These are phyloP conservation scores for Nicotiana attenuata DNA, from an alignment of 257 asterid genomes.

Conservation along the genomic window DNA sequence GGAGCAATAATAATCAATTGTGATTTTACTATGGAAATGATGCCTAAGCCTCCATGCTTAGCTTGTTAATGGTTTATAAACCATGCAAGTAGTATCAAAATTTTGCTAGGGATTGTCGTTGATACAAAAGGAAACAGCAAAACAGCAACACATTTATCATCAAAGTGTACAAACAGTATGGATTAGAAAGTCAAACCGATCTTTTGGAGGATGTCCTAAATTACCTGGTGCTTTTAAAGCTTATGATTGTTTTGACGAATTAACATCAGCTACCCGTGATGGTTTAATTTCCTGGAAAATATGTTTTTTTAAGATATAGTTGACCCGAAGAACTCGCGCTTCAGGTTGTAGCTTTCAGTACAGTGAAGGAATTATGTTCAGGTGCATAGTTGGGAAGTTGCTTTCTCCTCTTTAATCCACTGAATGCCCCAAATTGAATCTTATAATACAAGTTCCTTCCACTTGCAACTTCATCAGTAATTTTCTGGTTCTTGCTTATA, in stretches of 20 bases:
- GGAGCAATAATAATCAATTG: neutral
- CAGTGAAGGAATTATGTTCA: neutral
- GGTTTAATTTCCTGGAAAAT: neutral
- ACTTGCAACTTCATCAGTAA: neutral
- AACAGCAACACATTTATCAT: neutral
- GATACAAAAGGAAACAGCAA: neutral
- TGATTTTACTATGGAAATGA: neutral
- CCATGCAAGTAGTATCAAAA: neutral
- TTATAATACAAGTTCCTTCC: neutral
- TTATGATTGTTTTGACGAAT: neutral
- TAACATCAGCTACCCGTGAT: neutral
- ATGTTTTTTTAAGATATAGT: neutral
- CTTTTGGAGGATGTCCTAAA: neutral
- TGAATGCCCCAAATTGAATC: neutral
- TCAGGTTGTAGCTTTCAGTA: neutral
- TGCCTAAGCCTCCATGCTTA: neutral
- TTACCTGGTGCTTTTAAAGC: neutral
- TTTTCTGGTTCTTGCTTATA: neutral
- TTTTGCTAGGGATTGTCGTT: neutral
- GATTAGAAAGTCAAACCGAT: neutral
- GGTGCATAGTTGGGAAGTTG: neutral
- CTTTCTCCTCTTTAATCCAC: neutral
- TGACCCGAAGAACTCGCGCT: neutral
- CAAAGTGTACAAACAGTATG: neutral
- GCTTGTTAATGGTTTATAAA: neutral